Conservation (phyloP, 1,284 basidiomycete species). For the Stygiomarasmius scandens region DNA sequence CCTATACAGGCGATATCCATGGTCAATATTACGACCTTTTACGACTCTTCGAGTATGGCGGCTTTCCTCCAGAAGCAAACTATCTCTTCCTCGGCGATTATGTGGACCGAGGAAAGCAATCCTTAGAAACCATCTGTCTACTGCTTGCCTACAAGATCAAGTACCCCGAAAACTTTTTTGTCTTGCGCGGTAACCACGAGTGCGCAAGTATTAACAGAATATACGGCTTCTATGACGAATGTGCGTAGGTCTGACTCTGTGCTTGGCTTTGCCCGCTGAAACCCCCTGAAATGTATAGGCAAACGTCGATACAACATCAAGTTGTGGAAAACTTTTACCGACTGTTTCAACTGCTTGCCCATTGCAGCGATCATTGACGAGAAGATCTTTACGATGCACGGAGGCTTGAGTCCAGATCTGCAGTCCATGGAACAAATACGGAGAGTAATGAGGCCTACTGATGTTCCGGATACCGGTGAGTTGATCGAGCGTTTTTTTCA, state of each 20-base stretch:
- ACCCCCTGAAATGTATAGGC: slow-evolving; percentile 50
- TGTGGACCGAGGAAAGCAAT: slow-evolving; percentile 94
- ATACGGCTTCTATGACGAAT: slow-evolving; percentile 97
- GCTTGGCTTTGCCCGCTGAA: background rate
- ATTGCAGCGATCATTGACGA: slow-evolving; percentile 97
- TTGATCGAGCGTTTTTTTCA: slow-evolving; percentile 11
- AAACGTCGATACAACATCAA: slow-evolving; percentile 98
- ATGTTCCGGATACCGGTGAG: slow-evolving; percentile 96
- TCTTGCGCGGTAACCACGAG: slow-evolving; percentile 93
- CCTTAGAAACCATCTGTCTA: slow-evolving; percentile 90
- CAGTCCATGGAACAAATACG: slow-evolving; percentile 99
- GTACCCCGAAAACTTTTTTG: slow-evolving; percentile 98
- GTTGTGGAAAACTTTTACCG: slow-evolving; percentile 97
- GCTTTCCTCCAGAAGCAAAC: slow-evolving; percentile 95
- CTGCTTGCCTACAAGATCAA: slow-evolving; percentile 96
- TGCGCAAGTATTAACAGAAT: slow-evolving; percentile 95
- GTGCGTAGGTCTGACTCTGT: slow-evolving; percentile 49
- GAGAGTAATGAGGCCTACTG: slow-evolving; percentile 98
- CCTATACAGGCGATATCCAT: slow-evolving; percentile 81
- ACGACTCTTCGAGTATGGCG: slow-evolving; percentile 92
- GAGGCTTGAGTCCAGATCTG: slow-evolving; percentile 91
- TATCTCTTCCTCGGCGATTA: slow-evolving; percentile 96
- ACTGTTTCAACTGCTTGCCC: slow-evolving; percentile 95
- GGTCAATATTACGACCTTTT: slow-evolving; percentile 95
- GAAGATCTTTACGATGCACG: slow-evolving; percentile 96